Percentiles rank a stretch among this genome's conserved stretches.
phyloP scores from a whole-genome alignment of 1,139 yeast species.

The Candida tunisiensis region DNA sequence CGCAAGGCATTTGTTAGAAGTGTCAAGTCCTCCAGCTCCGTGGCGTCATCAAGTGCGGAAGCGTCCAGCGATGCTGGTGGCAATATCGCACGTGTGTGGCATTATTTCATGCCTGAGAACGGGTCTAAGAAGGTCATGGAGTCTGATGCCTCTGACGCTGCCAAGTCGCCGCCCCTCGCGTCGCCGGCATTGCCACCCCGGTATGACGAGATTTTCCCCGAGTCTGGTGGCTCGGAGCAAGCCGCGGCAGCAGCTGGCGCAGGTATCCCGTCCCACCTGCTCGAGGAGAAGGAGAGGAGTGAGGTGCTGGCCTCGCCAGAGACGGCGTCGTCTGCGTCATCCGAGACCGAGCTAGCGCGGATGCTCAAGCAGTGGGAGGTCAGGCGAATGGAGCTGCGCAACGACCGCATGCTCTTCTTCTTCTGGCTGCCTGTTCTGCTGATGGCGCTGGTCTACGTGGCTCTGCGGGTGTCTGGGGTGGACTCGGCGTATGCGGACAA shows the following conservation, averaged over 20 bases:
- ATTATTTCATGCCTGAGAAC: conserved; percentile 7
- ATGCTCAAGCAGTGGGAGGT: conserved; percentile 11
- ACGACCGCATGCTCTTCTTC: conserved; percentile 73
- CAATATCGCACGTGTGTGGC: conserved; percentile 8
- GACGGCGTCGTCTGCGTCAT: too few species aligned
- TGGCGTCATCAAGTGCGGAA: too few species aligned
- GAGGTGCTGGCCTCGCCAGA: too few species aligned
- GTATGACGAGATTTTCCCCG: conserved; percentile 74
- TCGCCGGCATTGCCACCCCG: conserved; percentile 35
- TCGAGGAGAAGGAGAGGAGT: too few species aligned
- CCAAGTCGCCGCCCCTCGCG: background rate
- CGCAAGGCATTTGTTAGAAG: too few species aligned
- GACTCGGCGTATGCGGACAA: too few species aligned
- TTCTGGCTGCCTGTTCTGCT: conserved; percentile 43
- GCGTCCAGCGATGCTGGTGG: too few species aligned
- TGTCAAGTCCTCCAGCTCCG: too few species aligned
- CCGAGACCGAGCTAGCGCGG: conserved; percentile 10
- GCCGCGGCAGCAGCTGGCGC: too few species aligned
- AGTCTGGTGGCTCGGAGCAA: conserved; percentile 6
- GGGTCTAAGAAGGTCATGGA: conserved; percentile 1
- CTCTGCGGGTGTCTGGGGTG: too few species aligned
- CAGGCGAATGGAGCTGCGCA: conserved; percentile 40
- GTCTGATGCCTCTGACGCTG: background rate
- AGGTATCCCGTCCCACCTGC: too few species aligned
- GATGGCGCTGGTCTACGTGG: conserved; percentile 6